Evolutionary conservation across 805 yeast species (phyloP).

Genomic region (Myxozyma monticola): DNA sequence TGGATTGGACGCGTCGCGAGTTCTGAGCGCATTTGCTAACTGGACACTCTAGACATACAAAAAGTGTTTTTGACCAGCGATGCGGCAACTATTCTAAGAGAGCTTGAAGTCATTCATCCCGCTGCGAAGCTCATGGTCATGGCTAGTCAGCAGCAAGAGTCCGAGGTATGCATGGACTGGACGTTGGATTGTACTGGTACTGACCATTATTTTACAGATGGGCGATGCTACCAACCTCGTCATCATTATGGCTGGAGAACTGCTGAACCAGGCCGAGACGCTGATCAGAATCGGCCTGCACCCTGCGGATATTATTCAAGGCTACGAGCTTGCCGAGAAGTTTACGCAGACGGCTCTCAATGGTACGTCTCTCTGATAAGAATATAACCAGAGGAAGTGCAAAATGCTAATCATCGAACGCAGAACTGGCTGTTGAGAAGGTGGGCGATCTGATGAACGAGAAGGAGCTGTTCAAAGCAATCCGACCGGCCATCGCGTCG

Average conservation of each 20-base stretch:
- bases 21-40: not conserved
- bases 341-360: conserved; percentile 56
- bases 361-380: conserved; percentile 9
- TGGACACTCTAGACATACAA: conserved; percentile 49
- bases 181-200: not conserved
- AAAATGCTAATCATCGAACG: too few relatives aligned
- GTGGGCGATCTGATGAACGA: conserved; percentile 58
- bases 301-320: conserved; percentile 90
- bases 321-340: conserved; percentile 83
- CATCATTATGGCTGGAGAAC: conserved; percentile 87
- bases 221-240: conserved; percentile 96
- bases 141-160: conserved; percentile 97
- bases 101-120: conserved; percentile 92
- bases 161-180: conserved; percentile 47
- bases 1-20: too few relatives aligned
- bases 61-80: conserved; percentile 90
- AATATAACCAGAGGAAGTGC: too few relatives aligned
- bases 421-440: conserved; percentile 54
- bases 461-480: conserved; percentile 64
- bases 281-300: conserved; percentile 80
- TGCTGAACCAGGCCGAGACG: conserved; percentile 82
- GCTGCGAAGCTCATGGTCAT: conserved; percentile 93
- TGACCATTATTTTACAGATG: conserved; percentile 46
- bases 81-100: conserved; percentile 96
- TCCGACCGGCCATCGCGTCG: conserved; percentile 85